Base-by-base conservation (phyloP, 306 rosid genomes). In the Castanospermum australe region DNA sequence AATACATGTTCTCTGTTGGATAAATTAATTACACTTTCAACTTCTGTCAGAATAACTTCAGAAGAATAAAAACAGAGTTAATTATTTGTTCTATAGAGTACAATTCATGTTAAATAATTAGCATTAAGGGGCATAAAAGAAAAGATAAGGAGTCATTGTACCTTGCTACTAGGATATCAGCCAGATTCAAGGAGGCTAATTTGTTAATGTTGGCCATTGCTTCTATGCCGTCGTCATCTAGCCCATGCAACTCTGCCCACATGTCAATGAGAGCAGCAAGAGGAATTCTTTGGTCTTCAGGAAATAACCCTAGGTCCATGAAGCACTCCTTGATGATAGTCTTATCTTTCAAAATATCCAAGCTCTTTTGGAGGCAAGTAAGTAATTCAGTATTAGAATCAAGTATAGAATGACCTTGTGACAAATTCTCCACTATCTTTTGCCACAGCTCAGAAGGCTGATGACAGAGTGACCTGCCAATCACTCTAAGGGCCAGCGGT, bases 241-340 rank as follows among this genome's bases (percentile, higher is more conserved):
- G 71, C 15, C 65, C 69, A 64, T 93, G 71, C 59, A 80, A 79
- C 56, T 81, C 93, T 3, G 70, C 33, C 91, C 89, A 89, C 67
- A 91, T 88, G 81, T 90, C 92, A 62, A 86, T 38, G 9, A 93
- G 86, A 52, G 77, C 77, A 35, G 86, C 15, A 62, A 45, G 90
- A 56, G 85, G 85, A 21, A 91, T 84, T 73, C 84, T 87, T 64
- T 69, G 89, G 72, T 90, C 89, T 82, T 87, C 94, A 0, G 92
- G 94, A 62, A 93, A 91, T 39, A 87, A 84, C 35, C 89, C 89
- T 12, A 93, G 81, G 86, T 93, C 98, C 81, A 84, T 56, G 89
- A 93, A 93, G 82, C 94, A 86, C 45, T 93, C 90, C 81, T 80
- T 89, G 68, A 50, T 63, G 38, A 75, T 24, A 18, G 62, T 57